Evolutionary conservation across 106 monocot genomes (phyloP).

Genomic region (Xerophyta viscosa): DNA sequence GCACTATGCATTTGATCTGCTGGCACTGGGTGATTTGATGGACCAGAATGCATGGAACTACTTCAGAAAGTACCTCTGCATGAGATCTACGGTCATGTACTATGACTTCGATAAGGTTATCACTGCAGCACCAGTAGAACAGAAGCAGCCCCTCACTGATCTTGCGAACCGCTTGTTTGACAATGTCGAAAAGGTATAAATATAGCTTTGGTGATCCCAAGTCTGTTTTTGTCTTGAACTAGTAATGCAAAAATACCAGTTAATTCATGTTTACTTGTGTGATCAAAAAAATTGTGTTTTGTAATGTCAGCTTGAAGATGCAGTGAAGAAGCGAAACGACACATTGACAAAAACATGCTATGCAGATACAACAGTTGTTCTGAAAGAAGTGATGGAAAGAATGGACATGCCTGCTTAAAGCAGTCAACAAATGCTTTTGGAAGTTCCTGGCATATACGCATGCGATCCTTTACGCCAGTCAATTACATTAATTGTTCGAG

Average conservation of each 20-base stretch:
- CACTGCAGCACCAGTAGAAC: conserved; percentile 27
- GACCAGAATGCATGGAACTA: conserved; percentile 39
- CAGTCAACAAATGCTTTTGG: too few species aligned
- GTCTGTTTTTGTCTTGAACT: background rate
- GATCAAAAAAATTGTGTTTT: background rate
- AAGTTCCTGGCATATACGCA: too few species aligned
- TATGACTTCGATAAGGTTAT: conserved; percentile 64
- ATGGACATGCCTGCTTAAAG: conserved; percentile 26
- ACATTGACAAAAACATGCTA: conserved; percentile 21
- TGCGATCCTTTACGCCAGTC: too few species aligned
- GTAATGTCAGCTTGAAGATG: conserved; percentile 31
- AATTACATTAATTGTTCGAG: too few species aligned
- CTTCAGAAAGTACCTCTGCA: conserved; percentile 51
- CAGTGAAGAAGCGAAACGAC: conserved; percentile 26
- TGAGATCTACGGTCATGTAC: conserved; percentile 66
- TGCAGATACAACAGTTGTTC: conserved; percentile 23
- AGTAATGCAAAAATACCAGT: background rate
- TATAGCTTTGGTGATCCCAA: background rate
- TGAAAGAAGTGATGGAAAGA: conserved; percentile 44
- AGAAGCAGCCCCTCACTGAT: conserved; percentile 30
- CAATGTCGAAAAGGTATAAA: conserved; percentile 39
- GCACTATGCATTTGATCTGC: conserved; percentile 53
- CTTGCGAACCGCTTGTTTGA: conserved; percentile 53
- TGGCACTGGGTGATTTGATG: conserved; percentile 51
- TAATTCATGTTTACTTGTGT: background rate